Base-by-base conservation (phyloP, 305 asterid genomes). In the Lippia alba region DNA sequence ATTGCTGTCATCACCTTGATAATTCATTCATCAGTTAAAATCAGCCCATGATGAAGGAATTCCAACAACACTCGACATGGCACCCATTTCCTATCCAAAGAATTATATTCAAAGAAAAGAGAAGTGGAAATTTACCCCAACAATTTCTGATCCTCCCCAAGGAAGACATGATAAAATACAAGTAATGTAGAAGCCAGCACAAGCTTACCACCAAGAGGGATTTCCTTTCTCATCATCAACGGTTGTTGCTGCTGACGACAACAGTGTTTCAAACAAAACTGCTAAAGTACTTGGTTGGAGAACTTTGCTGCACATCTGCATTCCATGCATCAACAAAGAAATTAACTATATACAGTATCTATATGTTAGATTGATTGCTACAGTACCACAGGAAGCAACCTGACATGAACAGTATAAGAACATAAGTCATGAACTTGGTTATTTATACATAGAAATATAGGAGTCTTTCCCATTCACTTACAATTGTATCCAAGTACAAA, bases 131-230 rank as follows among this genome's bases (percentile, higher is more conserved):
- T 61, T 76, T 80, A 95, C 98, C 97, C 92, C 99, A 68, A 78
- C 85, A 80, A 95, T 96, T 77, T 95, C 99, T 68, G 96, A 85
- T 74, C 99, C 99, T 55, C 99, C 99, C 98, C 97, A 95, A 18
- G 99, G 99, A 75, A 95, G 97, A 77, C 97, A 90, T 58, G 98
- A 87, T 68, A 95, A 81, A 64, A 92, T 81, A 73, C 98, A 92
- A 17, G 85, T 81, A 64, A 95, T 84, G 71, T 95, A 95, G 74
- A 92, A 92, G 87, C 92, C 99, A 59, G 96, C 99, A 73, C 96
- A 87, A 72, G 99, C 96, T 89, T 94, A 97, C 97, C 99, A 97
- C 97, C 99, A 94, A 64, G 97, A 81, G 39, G 99, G 97, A 80
- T 88, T 94, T 72, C 99, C 99, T 82, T 91, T 91, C 19, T 94